Base-by-base conservation (phyloP, 441 rosid species). In the Euphorbia corollata region DNA sequence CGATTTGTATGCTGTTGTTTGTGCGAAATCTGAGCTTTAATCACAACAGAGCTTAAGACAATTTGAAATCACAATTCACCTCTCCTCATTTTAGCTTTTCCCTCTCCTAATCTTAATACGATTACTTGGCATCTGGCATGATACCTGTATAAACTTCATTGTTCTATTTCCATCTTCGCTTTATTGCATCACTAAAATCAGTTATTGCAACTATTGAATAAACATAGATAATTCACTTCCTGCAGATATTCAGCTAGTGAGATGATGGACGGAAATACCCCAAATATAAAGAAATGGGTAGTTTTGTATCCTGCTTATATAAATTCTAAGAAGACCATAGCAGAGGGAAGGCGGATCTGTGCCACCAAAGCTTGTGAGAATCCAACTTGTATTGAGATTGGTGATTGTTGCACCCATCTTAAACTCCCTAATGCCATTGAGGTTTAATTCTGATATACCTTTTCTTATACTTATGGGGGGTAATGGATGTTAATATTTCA, bases 271-370 rank as follows among this genome's bases (percentile, higher is more conserved):
- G 83, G 64, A 38, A 78, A 79, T 69, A 16, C 56, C 60, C 68
- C 78, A 0, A 76, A 68, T 72, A 75, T 87, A 45, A 87, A 90
- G 83, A 89, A 86, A 76, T 87, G 92, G 96, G 64, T 82, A 24
- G 81, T 91, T 63, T 36, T 91, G 54, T 91, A 89, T 70, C 94
- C 92, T 0, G 84, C 89, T 56, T 91, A 88, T 75, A 88, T 94
- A 6, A 94, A 94, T 65, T 82, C 90, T 0, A 91, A 88, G 87
- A 89, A 91, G 75, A 88, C 96, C 2, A 84, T 91, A 50, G 94
- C 96, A 43, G 83, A 89, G 58, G 97, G 97, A 18, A 83, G 97
- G 74, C 80, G 84, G 57, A 94, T 91, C 61, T 75, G 84, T 74
- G 45, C 70, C 45, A 74, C 75, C 60, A 86, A 86, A 77, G 88